Base-by-base conservation (phyloP, 164 flowering plant genomes). In the Buxus sempervirens region DNA sequence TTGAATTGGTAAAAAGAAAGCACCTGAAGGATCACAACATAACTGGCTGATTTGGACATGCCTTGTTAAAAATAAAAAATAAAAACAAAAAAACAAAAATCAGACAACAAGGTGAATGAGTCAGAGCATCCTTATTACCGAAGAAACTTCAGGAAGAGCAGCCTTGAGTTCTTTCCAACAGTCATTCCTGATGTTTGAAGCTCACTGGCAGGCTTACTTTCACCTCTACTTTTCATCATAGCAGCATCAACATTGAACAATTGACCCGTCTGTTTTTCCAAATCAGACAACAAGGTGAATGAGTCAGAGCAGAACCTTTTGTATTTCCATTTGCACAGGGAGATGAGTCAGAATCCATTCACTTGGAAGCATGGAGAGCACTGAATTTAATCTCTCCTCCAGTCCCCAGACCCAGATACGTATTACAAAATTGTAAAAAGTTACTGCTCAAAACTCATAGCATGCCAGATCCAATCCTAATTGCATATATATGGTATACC, bases 51-150 rank as follows among this genome's bases (percentile, higher is more conserved):
- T n/a, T n/a, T n/a, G n/a, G n/a, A n/a, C n/a, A n/a, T n/a, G n/a
- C n/a, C n/a, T n/a, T n/a, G n/a, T n/a, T n/a, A n/a, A n/a, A n/a
- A n/a, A n/a, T n/a, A n/a, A n/a, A n/a, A n/a, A n/a, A n/a, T n/a
- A n/a, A n/a, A n/a, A n/a, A n/a, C n/a, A n/a, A n/a, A n/a, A n/a
- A n/a, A n/a, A n/a, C n/a, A n/a, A n/a, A n/a, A n/a, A n/a, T n/a
- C n/a, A n/a, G n/a, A n/a, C n/a, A n/a, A n/a, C n/a, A n/a, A n/a
- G n/a, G n/a, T n/a, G n/a, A n/a, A n/a, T n/a, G n/a, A n/a, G n/a
- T n/a, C n/a, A n/a, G n/a, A n/a, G 93, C 93, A 70, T 94, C 97
- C 75, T 90, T 90, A 82, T 89, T 81, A 74, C 91, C 98, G 78
- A 90, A 94, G 80, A 94, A 94, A 97, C 98, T 76, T 81, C 89